Conservation (phyloP, 305 asterid species). For the Fraxinus dipetala region DNA sequence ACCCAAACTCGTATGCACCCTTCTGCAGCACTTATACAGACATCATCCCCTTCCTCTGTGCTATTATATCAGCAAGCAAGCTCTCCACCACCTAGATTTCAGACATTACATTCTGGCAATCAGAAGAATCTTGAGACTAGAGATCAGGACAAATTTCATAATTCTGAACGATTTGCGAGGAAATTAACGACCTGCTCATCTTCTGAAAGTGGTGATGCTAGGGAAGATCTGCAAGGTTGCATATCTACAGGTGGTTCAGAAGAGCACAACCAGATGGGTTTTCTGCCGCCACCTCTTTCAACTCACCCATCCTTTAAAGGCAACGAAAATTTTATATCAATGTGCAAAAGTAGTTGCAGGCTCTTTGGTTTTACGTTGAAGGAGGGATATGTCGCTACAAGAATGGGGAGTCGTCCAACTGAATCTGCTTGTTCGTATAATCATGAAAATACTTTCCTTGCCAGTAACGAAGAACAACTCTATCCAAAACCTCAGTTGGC, state of each 20-base stretch:
- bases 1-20: conserved; percentile 32
- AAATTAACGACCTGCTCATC: conserved; percentile 27
- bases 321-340: not conserved
- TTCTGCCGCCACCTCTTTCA: not conserved
- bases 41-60: conserved; percentile 53
- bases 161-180: conserved; percentile 32
- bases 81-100: conserved; percentile 39
- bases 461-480: not conserved
- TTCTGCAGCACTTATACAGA: conserved; percentile 33
- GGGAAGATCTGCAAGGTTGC: conserved; percentile 24
- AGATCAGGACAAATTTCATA: conserved; percentile 30
- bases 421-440: not conserved
- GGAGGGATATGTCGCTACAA: not conserved
- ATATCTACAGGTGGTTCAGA: conserved; percentile 31
- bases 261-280: conserved; percentile 23
- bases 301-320: not conserved
- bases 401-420: conserved; percentile 3
- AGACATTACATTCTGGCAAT: conserved; percentile 22
- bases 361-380: not conserved
- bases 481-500: not conserved
- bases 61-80: conserved; percentile 45
- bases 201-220: conserved; percentile 24
- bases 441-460: not conserved
- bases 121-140: conserved; percentile 33
- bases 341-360: not conserved